These are phyloP conservation scores for Phytophthora macrochlamydospora DNA, from an alignment of 352 stramenopile species.

Conservation along the genomic window DNA sequence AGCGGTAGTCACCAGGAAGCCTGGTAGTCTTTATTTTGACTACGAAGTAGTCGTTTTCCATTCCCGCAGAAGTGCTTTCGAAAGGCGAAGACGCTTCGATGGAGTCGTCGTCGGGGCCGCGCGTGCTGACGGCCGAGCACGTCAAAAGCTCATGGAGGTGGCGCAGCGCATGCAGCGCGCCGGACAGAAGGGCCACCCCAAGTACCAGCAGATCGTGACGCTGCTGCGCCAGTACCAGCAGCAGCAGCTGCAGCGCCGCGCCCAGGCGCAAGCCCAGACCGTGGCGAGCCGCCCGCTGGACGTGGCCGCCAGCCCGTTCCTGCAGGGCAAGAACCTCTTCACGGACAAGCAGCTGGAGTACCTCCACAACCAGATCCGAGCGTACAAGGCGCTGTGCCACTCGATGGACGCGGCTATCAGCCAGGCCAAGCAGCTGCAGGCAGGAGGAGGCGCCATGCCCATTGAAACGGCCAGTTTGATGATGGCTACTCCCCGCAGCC, in stretches of 20 bases:
- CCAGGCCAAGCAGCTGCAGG: conserved; percentile 29
- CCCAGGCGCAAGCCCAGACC: conserved; percentile 1
- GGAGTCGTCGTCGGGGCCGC: background rate
- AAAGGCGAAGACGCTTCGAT: too few species aligned
- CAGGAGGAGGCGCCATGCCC: background rate
- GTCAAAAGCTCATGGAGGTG: conserved; percentile 86
- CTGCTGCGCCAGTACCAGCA: conserved; percentile 82
- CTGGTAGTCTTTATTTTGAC: too few species aligned
- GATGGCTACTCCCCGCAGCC: background rate
- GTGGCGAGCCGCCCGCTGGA: conserved; percentile 32
- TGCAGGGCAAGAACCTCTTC: conserved; percentile 77
- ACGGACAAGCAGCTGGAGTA: conserved; percentile 87
- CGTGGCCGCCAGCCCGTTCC: conserved; percentile 61
- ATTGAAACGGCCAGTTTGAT: background rate
- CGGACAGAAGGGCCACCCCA: conserved; percentile 79
- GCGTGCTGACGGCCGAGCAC: conserved; percentile 60
- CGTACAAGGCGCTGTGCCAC: conserved; percentile 84
- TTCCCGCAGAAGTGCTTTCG: background rate
- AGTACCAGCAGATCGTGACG: conserved; percentile 86
- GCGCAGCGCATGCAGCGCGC: conserved; percentile 82
- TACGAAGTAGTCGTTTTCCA: background rate
- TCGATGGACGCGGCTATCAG: conserved; percentile 77
- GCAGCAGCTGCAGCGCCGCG: conserved; percentile 34
- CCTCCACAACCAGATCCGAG: conserved; percentile 85
- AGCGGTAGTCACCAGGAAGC: too few species aligned